Base-by-base conservation (phyloP, 345 rosid species). In the Eucalyptus marginata region DNA sequence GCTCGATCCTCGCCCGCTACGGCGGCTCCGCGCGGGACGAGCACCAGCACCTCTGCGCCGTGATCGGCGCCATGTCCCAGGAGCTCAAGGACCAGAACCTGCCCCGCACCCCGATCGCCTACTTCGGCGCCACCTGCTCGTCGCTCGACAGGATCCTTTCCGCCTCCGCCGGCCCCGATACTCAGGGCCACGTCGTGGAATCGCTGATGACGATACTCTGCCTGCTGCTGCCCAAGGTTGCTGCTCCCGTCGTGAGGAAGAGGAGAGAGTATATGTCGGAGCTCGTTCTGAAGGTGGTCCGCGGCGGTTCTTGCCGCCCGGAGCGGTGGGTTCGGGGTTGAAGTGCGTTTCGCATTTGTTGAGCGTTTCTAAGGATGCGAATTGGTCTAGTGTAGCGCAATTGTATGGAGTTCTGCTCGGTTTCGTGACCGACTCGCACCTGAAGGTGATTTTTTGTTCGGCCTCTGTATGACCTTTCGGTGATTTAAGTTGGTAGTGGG, bases 51-150 rank as follows among this genome's bases (percentile, higher is more conserved):
- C 89, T 97, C 87, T 97, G 99, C 88, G 91, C 94, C 44, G 93
- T 94, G 52, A 87, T 98, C 12, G 96, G 96, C 91, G 92, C 95
- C 89, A 94, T 98, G 91, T 90, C 97, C 36, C 98, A 95, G 90
- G 95, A 93, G 88, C 95, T 97, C 68, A 94, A 92, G 81, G 99
- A 96, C 86, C 95, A 93, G 84, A 94, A 91, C 89, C 94, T 94
- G 31, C 93, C 93, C 66, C 93, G 93, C 81, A 92, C 94, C 10
- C 95, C 98, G 5, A 87, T 95, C 84, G 96, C 98, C 89, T 98
- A 94, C 94, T 96, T 96, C 44, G 96, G 95, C 80, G 94, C 94
- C 86, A 88, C 95, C 3, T 93, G 94, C 90, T 92, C 92, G 86
- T 96, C 98, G 27, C 93, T 97, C 29, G 94, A 94, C 90, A 94